Conservation (phyloP, 129 eudicot genomes). For the Calendula officinalis region DNA sequence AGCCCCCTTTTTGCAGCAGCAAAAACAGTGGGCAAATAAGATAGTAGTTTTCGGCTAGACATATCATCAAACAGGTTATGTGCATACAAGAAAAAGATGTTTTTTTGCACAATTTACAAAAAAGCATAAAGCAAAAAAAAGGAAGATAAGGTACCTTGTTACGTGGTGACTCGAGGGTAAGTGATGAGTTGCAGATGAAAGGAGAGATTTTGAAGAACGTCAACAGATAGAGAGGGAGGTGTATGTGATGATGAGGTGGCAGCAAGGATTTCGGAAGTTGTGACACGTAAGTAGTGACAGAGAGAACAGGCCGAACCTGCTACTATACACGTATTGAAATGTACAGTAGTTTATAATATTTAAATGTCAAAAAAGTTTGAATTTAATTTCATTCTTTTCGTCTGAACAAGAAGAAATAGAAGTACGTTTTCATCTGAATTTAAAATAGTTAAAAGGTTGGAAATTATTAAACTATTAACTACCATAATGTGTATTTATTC, state of each 20-base stretch:
- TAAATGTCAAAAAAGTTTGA: neutral
- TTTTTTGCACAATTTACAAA: neutral
- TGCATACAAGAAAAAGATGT: constrained; percentile 17
- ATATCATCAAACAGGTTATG: constrained; percentile 19
- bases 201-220: constrained; percentile 1
- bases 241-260: neutral
- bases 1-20: too few species aligned
- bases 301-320: neutral
- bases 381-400: too few species aligned
- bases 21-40: neutral
- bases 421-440: too few species aligned
- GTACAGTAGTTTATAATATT: too few species aligned
- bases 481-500: too few species aligned
- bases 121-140: neutral
- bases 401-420: too few species aligned
- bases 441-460: too few species aligned
- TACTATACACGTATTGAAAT: constrained; percentile 5
- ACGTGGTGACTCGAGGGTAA: constrained; percentile 3
- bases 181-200: neutral
- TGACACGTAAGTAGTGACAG: constrained; percentile 17
- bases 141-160: neutral
- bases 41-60: constrained; percentile 15
- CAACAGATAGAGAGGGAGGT: neutral
- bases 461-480: too few species aligned
- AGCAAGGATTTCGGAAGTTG: neutral